Evolutionary conservation across 805 yeast genomes (phyloP).

Genomic region (Wickerhamomyces alni): DNA sequence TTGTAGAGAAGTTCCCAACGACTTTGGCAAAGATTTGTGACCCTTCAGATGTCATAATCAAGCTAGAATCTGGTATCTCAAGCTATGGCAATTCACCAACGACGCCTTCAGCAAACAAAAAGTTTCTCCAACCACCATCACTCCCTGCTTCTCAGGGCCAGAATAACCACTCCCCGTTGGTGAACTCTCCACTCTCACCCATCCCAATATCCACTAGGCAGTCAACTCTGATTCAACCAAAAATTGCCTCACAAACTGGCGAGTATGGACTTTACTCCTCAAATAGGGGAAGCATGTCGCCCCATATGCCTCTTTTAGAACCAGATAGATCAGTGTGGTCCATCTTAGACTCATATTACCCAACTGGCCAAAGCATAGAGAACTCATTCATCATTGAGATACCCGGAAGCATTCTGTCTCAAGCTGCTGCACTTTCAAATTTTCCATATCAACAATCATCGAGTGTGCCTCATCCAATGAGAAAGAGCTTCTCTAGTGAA

Average conservation of each 20-base stretch:
- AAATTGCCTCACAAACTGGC: constrained; percentile 2
- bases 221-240: constrained; percentile 12
- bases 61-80: constrained; percentile 12
- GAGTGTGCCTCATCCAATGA: background rate
- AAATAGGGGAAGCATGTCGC: constrained; percentile 9
- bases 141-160: background rate
- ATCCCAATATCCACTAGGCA: constrained; percentile 19
- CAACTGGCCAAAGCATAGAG: constrained; percentile 60
- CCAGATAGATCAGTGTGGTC: constrained; percentile 61
- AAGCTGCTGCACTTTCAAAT: constrained; percentile 3
- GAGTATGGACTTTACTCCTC: constrained; percentile 4
- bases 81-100: constrained; percentile 7
- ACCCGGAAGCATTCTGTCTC: constrained; percentile 19
- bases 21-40: constrained; percentile 55
- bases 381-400: constrained; percentile 61
- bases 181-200: constrained; percentile 20
- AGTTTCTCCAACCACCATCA: constrained; percentile 2
- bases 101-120: constrained; percentile 7
- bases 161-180: constrained; percentile 3
- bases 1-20: constrained; percentile 62
- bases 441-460: background rate
- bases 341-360: constrained; percentile 52
- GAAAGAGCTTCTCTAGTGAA: constrained; percentile 15
- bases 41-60: constrained; percentile 57
- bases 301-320: constrained; percentile 28